phyloP scores from a whole-genome alignment of 805 yeast species.

The Saturnispora kantuleensis region DNA sequence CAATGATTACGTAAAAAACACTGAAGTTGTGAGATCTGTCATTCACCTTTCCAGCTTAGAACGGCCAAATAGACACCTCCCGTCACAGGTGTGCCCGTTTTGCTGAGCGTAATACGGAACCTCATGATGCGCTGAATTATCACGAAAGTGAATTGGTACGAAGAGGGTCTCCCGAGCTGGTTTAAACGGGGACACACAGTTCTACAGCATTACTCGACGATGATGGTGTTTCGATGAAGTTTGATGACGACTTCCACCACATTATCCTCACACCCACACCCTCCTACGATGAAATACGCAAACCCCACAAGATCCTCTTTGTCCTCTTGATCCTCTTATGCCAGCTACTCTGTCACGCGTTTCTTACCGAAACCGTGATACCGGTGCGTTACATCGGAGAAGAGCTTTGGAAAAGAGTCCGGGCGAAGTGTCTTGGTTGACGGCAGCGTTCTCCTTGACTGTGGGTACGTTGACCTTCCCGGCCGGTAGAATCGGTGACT shows the following conservation, averaged over 20 bases:
- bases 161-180: too few species aligned
- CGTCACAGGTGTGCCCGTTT: too few species aligned
- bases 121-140: too few species aligned
- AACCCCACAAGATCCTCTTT: slow-evolving; percentile 9
- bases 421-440: slow-evolving; percentile 48
- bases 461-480: slow-evolving; percentile 64
- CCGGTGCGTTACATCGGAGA: slow-evolving; percentile 24
- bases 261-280: slow-evolving; percentile 12
- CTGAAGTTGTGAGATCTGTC: too few species aligned
- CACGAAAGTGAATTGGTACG: too few species aligned
- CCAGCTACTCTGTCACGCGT: slow-evolving; percentile 32
- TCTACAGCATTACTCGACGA: too few species aligned
- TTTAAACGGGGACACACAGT: too few species aligned
- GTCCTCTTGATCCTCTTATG: slow-evolving; percentile 16
- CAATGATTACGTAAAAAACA: too few species aligned
- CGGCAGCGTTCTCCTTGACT: slow-evolving; percentile 62
- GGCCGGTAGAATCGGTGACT: slow-evolving; percentile 64
- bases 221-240: too few species aligned
- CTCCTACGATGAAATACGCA: slow-evolving; percentile 15
- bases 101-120: too few species aligned
- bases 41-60: too few species aligned
- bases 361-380: slow-evolving; percentile 25
- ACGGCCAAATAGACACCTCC: too few species aligned
- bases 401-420: slow-evolving; percentile 21
- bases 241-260: background rate